A percentile compares a stretch with the other conserved stretches of the same genome.
These are phyloP conservation scores for Alternaria sp. DNA, from an alignment of 2,329 filamentous ascomycete species.

Conservation along the genomic window DNA sequence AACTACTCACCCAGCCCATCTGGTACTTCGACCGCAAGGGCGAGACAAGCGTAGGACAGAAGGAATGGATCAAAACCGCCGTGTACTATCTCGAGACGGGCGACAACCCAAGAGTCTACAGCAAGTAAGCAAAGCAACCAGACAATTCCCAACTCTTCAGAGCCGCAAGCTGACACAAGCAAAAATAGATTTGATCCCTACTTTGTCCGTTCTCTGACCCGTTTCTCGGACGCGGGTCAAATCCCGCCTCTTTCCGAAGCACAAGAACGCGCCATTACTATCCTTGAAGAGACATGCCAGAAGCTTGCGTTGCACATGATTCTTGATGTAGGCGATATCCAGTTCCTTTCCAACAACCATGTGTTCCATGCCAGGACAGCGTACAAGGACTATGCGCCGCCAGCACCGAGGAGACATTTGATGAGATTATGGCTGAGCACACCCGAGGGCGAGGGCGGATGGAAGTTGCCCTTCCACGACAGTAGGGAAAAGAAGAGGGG, in stretches of 20 bases:
- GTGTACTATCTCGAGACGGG: conserved; percentile 81
- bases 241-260: conserved; percentile 76
- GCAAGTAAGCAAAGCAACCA: conserved; percentile 64
- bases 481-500: conserved; percentile 85
- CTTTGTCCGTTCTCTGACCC: conserved; percentile 77
- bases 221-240: conserved; percentile 76
- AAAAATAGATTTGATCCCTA: conserved; percentile 78
- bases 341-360: conserved; percentile 84
- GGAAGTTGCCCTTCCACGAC: conserved; percentile 84
- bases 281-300: conserved; percentile 81
- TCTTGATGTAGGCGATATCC: conserved; percentile 86
- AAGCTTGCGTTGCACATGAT: conserved; percentile 82
- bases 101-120: conserved; percentile 73
- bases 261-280: conserved; percentile 72
- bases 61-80: conserved; percentile 75
- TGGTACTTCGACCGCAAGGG: conserved; percentile 96
- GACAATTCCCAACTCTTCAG: neutral
- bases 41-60: conserved; percentile 76
- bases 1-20: conserved; percentile 76
- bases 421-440: conserved; percentile 87
- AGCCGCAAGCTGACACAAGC: conserved; percentile 16
- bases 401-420: conserved; percentile 76
- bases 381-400: conserved; percentile 76
- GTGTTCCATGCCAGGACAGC: conserved; percentile 82
- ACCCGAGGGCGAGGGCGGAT: conserved; percentile 83